A percentile compares a stretch with the other conserved stretches of the same genome.
Conservation (phyloP, 176 grass and related monocot species). For the Cymbopogon citratus region DNA sequence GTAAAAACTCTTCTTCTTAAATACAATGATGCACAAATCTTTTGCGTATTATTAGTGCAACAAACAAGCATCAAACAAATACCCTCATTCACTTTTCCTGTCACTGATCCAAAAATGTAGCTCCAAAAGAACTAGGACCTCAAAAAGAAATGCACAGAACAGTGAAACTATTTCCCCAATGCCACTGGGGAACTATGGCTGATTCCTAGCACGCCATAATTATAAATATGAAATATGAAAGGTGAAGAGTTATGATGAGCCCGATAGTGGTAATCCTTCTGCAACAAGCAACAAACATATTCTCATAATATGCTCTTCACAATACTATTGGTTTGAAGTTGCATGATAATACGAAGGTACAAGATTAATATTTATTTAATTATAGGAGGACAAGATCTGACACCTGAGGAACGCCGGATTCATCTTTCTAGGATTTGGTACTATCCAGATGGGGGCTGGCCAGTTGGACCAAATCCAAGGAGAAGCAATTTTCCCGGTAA, state of each 20-base stretch:
- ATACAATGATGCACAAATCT: too few species aligned
- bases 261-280: neutral
- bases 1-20: too few species aligned
- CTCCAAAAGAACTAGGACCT: neutral
- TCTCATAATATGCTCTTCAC: neutral
- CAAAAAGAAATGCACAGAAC: neutral
- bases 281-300: neutral
- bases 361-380: neutral
- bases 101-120: neutral
- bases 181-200: neutral
- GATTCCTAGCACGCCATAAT: neutral
- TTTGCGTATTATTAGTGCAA: neutral
- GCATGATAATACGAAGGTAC: neutral
- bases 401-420: neutral
- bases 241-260: neutral
- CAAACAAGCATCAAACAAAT: neutral
- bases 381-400: too few species aligned
- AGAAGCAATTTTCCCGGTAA: neutral
- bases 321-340: neutral
- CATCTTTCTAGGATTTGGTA: slow-evolving; percentile 3
- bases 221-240: neutral
- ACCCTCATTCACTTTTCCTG: neutral
- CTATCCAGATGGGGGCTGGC: neutral
- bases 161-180: neutral
- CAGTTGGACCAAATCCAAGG: slow-evolving; percentile 10